A percentile compares a stretch with the other conserved stretches of the same genome.
phyloP scores from a whole-genome alignment of 176 grass and related monocot genomes.

The Lolium rigidum region DNA sequence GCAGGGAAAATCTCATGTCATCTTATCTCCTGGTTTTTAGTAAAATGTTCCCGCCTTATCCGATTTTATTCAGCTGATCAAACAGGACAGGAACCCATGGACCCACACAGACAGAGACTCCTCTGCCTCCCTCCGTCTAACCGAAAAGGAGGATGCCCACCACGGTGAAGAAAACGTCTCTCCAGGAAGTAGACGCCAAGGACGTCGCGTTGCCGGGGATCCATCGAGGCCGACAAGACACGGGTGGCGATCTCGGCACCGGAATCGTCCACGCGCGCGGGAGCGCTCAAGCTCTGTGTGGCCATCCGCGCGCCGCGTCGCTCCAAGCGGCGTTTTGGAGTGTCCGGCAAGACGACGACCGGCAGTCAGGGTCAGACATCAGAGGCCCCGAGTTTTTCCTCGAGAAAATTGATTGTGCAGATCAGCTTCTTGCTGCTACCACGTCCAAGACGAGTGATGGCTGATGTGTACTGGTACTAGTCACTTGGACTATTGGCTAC shows the following conservation, averaged over 20 bases:
- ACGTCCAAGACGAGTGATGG: neutral
- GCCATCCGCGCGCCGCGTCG: constrained; percentile 15
- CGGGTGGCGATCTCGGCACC: neutral
- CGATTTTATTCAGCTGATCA: neutral
- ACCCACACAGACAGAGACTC: neutral
- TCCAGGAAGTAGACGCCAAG: neutral
- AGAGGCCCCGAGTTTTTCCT: neutral
- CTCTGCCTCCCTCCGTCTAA: neutral
- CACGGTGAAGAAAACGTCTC: neutral
- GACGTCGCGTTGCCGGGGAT: neutral
- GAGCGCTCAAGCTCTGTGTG: neutral
- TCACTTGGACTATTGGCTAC: neutral
- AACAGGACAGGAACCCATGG: neutral
- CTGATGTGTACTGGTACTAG: neutral
- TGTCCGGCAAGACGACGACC: neutral
- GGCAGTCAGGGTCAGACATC: neutral
- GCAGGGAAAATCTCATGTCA: neutral
- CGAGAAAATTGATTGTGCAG: neutral
- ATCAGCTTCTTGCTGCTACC: neutral
- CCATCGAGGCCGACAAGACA: neutral
- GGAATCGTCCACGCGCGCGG: neutral
- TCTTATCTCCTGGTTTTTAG: neutral
- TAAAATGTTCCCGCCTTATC: neutral
- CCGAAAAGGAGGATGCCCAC: neutral
- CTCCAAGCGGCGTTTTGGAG: neutral